phyloP scores from a whole-genome alignment of 495 filamentous ascomycete species.

The Coniosporium apollinis region DNA sequence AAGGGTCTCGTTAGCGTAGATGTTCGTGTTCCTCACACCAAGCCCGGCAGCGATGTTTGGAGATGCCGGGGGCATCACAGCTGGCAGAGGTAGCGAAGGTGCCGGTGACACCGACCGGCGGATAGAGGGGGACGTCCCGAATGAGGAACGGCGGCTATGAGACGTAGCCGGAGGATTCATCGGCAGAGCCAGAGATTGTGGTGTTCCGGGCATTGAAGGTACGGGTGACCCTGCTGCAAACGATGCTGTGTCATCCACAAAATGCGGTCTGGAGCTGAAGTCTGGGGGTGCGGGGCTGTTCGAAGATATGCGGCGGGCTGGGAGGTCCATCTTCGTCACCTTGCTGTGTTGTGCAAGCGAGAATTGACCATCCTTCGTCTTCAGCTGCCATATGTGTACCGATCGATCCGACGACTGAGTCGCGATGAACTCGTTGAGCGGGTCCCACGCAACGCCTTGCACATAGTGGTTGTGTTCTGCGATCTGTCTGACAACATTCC shows the following conservation, averaged over 20 bases:
- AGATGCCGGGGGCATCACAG: slow-evolving; percentile 87
- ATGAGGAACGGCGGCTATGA: slow-evolving; percentile 86
- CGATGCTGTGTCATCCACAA: slow-evolving; percentile 37
- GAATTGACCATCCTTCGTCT: slow-evolving; percentile 92
- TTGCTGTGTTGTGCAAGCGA: slow-evolving; percentile 64
- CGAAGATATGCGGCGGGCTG: slow-evolving; percentile 73
- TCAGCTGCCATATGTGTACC: slow-evolving; percentile 90
- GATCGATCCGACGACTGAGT: slow-evolving; percentile 97
- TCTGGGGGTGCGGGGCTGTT: slow-evolving; percentile 89
- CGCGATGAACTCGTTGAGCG: slow-evolving; percentile 91
- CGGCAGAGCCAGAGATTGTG: slow-evolving; percentile 70
- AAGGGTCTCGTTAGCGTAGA: slow-evolving; percentile 95
- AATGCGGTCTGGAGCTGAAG: slow-evolving; percentile 37
- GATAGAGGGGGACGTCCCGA: slow-evolving; percentile 72
- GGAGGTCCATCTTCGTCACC: slow-evolving; percentile 76
- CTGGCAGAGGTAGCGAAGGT: slow-evolving; percentile 83
- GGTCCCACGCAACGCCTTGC: slow-evolving; percentile 97
- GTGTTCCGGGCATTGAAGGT: slow-evolving; percentile 89
- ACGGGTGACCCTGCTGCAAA: slow-evolving; percentile 61
- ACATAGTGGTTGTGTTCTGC: slow-evolving; percentile 99
- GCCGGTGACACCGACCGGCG: slow-evolving; percentile 89
- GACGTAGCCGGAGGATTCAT: slow-evolving; percentile 95
- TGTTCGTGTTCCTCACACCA: slow-evolving; percentile 65
- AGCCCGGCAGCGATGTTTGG: slow-evolving; percentile 53
- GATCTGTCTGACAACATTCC: slow-evolving; percentile 84